Conservation (phyloP, 768 basidiomycete species). For the Hebeloma cylindrosporum region DNA sequence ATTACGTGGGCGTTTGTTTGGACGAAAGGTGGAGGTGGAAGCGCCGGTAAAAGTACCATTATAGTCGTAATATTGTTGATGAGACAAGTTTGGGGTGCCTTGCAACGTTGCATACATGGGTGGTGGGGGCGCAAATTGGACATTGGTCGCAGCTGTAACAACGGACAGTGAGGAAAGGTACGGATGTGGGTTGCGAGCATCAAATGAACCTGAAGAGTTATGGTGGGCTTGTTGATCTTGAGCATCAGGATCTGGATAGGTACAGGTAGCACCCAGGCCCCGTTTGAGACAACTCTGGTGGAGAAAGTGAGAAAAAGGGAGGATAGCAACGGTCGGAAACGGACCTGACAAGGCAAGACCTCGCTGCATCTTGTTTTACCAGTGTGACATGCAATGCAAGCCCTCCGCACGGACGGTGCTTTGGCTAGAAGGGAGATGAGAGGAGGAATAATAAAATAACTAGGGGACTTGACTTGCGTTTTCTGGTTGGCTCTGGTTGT, state of each 20-base stretch:
- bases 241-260: constrained; percentile 78
- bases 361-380: constrained; percentile 86
- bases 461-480: constrained; percentile 54
- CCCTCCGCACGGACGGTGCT: constrained; percentile 77
- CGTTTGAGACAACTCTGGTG: constrained; percentile 78
- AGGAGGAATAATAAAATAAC: constrained; percentile 8
- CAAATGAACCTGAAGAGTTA: constrained; percentile 35
- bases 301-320: constrained; percentile 4
- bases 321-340: constrained; percentile 6
- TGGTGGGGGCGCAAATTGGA: constrained; percentile 46
- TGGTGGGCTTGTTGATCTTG: constrained; percentile 46
- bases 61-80: constrained; percentile 80
- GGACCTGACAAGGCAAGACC: constrained; percentile 77
- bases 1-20: constrained; percentile 73
- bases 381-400: constrained; percentile 78
- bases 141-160: constrained; percentile 29
- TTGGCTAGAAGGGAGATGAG: constrained; percentile 51
- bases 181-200: constrained; percentile 1
- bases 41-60: constrained; percentile 65
- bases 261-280: constrained; percentile 65
- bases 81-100: constrained; percentile 49
- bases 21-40: constrained; percentile 77
- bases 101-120: constrained; percentile 51
- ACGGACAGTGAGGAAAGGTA: constrained; percentile 13
- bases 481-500: constrained; percentile 49